Percentiles rank a stretch among this genome's conserved stretches.
Evolutionary conservation across 495 filamentous ascomycete genomes (phyloP).

Genomic region (Delitschia confertaspora): DNA sequence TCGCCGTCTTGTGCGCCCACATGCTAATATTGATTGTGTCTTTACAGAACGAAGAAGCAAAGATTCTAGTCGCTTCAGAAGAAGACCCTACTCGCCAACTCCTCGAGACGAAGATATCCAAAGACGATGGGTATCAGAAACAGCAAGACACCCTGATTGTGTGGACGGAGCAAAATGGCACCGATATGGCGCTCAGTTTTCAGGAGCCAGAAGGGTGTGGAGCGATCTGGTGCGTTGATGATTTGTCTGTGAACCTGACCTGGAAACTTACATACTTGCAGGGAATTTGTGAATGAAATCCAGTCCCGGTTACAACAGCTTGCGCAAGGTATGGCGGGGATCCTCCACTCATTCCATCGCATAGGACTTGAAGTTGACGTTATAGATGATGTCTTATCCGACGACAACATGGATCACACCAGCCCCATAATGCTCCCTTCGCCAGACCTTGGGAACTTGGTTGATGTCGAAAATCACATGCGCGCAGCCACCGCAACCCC

Average conservation of each 20-base stretch:
- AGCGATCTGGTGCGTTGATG: constrained; percentile 64
- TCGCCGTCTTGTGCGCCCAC: not conserved
- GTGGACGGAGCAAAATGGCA: constrained; percentile 81
- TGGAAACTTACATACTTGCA: constrained; percentile 31
- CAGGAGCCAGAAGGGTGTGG: constrained; percentile 94
- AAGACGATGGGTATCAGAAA: constrained; percentile 96
- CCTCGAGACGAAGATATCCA: constrained; percentile 80
- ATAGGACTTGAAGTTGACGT: not conserved
- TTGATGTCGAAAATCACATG: constrained; percentile 74
- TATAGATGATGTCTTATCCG: constrained; percentile 79
- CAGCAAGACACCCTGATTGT: constrained; percentile 99
- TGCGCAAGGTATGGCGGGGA: constrained; percentile 22
- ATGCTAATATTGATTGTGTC: too few relatives aligned
- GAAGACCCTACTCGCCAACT: constrained; percentile 75
- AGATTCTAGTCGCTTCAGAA: constrained; percentile 87
- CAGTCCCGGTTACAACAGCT: constrained; percentile 53
- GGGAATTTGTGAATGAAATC: constrained; percentile 84
- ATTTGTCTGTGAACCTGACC: not conserved
- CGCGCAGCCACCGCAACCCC: constrained; percentile 63
- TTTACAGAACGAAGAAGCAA: constrained; percentile 59
- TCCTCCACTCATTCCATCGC: too few relatives aligned
- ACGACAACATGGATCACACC: constrained; percentile 66
- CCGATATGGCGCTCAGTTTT: constrained; percentile 97
- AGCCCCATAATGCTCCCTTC: constrained; percentile 65
- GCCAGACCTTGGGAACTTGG: constrained; percentile 68